These are phyloP conservation scores for Neurospora sp. DNA, from an alignment of 495 filamentous ascomycete species.

Conservation along the genomic window DNA sequence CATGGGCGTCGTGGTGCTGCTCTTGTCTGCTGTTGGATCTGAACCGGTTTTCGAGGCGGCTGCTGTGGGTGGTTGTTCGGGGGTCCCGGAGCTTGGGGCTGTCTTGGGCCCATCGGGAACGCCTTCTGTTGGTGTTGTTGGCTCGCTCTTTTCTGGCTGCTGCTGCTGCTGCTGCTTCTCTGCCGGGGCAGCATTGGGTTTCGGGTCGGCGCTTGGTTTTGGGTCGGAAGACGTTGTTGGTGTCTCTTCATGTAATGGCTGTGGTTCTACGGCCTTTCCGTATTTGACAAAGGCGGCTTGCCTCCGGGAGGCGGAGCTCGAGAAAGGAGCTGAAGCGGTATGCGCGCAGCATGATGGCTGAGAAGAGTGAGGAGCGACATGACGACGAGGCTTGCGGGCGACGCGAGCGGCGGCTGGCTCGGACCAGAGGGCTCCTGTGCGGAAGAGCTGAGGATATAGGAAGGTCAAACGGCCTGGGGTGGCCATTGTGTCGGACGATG, in stretches of 20 bases:
- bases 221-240: neutral
- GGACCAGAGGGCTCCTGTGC: constrained; percentile 24
- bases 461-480: constrained; percentile 53
- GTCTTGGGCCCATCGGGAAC: neutral
- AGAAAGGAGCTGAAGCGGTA: constrained; percentile 16
- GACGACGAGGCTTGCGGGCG: constrained; percentile 9
- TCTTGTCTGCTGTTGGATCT: constrained; percentile 7
- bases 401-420: constrained; percentile 22
- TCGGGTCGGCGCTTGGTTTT: constrained; percentile 1
- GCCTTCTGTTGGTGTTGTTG: constrained; percentile 1
- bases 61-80: neutral
- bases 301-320: constrained; percentile 19
- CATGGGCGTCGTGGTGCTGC: constrained; percentile 38
- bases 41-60: neutral
- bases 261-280: constrained; percentile 55
- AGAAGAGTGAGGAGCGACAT: constrained; percentile 8
- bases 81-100: neutral
- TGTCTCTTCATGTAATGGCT: neutral
- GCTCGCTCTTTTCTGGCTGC: constrained; percentile 6
- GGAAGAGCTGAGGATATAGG: constrained; percentile 62
- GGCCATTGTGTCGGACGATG: constrained; percentile 44
- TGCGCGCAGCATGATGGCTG: constrained; percentile 10
- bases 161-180: constrained; percentile 8
- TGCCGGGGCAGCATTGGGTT: constrained; percentile 6
- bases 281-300: constrained; percentile 34